A percentile compares a stretch with the other conserved stretches of the same genome.
phyloP scores from a whole-genome alignment of 495 filamentous ascomycete species.

The Elasticomyces elasticus region DNA sequence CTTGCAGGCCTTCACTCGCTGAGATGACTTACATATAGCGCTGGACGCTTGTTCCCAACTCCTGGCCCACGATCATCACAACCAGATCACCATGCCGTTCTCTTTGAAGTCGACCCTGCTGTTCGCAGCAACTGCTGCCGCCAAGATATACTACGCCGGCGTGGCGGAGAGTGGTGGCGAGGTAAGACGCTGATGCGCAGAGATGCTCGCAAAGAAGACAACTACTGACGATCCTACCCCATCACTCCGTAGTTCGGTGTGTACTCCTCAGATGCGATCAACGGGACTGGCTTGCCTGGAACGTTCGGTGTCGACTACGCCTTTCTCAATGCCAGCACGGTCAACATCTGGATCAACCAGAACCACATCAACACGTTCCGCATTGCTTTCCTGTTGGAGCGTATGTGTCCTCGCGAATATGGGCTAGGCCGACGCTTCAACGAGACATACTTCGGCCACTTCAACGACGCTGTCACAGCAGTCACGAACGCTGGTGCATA shows the following conservation, averaged over 20 bases:
- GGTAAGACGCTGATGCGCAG: no score
- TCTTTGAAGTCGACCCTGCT: slow-evolving; percentile 3
- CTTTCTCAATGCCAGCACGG: slow-evolving; percentile 23
- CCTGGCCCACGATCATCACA: no score
- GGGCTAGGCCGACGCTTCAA: slow-evolving; percentile 24
- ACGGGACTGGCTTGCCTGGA: slow-evolving; percentile 19
- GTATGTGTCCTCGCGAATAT: slow-evolving; percentile 25
- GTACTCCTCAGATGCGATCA: neutral
- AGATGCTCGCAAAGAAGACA: no score
- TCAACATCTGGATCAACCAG: slow-evolving; percentile 20
- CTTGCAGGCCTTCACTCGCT: no score
- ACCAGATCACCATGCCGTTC: no score
- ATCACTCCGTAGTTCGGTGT: no score
- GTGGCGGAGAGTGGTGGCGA: slow-evolving; percentile 17
- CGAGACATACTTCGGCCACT: slow-evolving; percentile 25
- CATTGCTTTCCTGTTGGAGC: slow-evolving; percentile 25
- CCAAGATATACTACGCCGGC: slow-evolving; percentile 18
- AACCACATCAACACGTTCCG: slow-evolving; percentile 22
- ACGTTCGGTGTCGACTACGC: slow-evolving; percentile 24
- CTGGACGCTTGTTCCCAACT: no score
- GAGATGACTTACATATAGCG: no score
- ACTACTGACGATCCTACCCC: no score
- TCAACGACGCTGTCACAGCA: slow-evolving; percentile 21
- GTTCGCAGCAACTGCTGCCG: slow-evolving; percentile 1
- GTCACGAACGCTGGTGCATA: slow-evolving; percentile 24